Conservation (phyloP, 2,329 filamentous ascomycete species). For the Sclerotinia glacialis region DNA sequence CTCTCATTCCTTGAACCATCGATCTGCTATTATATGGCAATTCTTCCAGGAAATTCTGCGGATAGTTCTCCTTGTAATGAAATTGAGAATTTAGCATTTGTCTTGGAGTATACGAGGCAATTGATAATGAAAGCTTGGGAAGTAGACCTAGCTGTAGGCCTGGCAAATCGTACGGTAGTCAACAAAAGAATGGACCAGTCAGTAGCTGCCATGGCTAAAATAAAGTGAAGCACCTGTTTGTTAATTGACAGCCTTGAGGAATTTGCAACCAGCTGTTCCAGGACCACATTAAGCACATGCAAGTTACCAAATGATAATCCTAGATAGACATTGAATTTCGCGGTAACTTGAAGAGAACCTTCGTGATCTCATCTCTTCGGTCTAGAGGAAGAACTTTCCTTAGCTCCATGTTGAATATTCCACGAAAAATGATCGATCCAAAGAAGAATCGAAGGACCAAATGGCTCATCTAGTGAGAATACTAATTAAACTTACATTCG, state of each 20-base stretch:
- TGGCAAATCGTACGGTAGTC: too few relatives aligned
- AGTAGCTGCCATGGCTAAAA: too few relatives aligned
- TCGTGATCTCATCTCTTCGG: neutral
- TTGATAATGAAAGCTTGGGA: neutral
- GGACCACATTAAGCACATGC: neutral
- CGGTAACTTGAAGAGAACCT: neutral
- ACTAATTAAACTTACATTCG: rapidly evolving
- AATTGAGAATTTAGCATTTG: neutral
- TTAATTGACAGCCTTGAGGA: neutral
- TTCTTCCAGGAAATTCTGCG: neutral
- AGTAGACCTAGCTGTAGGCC: neutral
- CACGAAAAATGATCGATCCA: rapidly evolving
- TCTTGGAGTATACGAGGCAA: neutral
- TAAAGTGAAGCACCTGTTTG: neutral
- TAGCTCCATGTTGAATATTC: neutral
- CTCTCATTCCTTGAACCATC: neutral
- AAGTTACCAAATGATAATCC: too few relatives aligned
- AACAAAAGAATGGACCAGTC: too few relatives aligned
- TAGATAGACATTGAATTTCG: too few relatives aligned
- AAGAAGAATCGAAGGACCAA: too few relatives aligned
- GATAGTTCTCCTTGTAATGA: neutral
- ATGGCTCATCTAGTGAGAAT: too few relatives aligned
- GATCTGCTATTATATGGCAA: too few relatives aligned
- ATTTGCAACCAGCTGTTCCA: neutral
- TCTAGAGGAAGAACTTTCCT: neutral